phyloP scores from a whole-genome alignment of 768 basidiomycete genomes.

The Mycena haematopus region DNA sequence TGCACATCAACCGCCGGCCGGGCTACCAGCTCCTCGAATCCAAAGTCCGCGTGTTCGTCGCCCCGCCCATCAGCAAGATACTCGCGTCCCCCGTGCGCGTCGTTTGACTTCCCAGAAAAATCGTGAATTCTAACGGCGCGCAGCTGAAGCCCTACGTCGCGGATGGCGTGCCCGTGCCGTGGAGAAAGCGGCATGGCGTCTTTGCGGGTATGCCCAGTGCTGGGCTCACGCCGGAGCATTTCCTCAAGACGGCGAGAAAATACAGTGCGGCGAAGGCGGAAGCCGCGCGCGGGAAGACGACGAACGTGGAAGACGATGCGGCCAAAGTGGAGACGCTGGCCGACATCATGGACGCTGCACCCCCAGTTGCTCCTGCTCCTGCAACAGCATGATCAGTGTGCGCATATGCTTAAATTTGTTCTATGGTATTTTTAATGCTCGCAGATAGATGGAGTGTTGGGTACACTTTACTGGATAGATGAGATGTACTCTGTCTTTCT shows the following conservation, averaged over 20 bases:
- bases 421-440: background rate
- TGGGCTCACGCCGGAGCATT: constrained; percentile 51
- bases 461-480: too few species aligned
- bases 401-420: background rate
- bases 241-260: constrained; percentile 47
- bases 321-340: background rate
- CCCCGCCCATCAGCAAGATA: constrained; percentile 74
- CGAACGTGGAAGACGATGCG: background rate
- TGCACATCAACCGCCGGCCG: constrained; percentile 78
- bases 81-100: constrained; percentile 57
- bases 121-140: constrained; percentile 1
- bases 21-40: constrained; percentile 86
- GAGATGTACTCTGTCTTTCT: too few species aligned
- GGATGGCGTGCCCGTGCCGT: constrained; percentile 46
- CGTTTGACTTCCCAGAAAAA: background rate
- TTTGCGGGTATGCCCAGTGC: constrained; percentile 47
- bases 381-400: too few species aligned
- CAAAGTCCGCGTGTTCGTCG: constrained; percentile 83
- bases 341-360: background rate
- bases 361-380: background rate
- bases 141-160: constrained; percentile 79
- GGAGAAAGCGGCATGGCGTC: constrained; percentile 39
- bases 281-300: background rate
- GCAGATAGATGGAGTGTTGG: background rate
- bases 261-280: background rate